phyloP scores from a whole-genome alignment of 106 monocot species.

The Dendrobium huoshanense region DNA sequence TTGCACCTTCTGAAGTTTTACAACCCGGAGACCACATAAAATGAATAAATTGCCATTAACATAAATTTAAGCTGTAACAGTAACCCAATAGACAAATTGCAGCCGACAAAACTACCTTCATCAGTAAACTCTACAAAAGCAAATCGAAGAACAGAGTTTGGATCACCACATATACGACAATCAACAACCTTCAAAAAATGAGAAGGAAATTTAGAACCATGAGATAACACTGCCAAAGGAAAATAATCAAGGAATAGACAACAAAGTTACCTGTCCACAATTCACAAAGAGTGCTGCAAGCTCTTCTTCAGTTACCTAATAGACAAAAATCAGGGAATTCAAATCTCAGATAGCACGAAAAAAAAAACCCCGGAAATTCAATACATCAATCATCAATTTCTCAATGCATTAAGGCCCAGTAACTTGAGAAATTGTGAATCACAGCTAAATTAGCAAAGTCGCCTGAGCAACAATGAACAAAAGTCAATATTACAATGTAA shows the following conservation, averaged over 20 bases:
- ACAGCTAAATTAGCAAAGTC: background rate
- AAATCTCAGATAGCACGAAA: background rate
- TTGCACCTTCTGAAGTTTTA: slow-evolving; percentile 36
- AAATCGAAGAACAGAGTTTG: slow-evolving; percentile 48
- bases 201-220: slow-evolving; percentile 3
- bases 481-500: background rate
- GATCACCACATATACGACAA: slow-evolving; percentile 49
- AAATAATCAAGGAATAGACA: background rate
- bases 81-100: background rate
- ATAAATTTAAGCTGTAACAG: background rate
- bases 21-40: background rate
- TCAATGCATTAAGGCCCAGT: background rate
- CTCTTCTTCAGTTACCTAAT: slow-evolving; percentile 47
- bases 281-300: slow-evolving; percentile 35
- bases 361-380: background rate
- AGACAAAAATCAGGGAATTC: background rate
- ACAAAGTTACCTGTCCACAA: slow-evolving; percentile 28
- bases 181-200: slow-evolving; percentile 28
- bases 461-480: background rate
- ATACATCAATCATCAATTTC: background rate
- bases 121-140: slow-evolving; percentile 45
- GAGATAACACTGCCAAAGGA: background rate
- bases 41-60: background rate
- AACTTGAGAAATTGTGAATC: background rate
- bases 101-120: slow-evolving; percentile 25